These are phyloP conservation scores for Aureobasidium pullulans DNA, from an alignment of 2,329 filamentous ascomycete species.

Conservation along the genomic window DNA sequence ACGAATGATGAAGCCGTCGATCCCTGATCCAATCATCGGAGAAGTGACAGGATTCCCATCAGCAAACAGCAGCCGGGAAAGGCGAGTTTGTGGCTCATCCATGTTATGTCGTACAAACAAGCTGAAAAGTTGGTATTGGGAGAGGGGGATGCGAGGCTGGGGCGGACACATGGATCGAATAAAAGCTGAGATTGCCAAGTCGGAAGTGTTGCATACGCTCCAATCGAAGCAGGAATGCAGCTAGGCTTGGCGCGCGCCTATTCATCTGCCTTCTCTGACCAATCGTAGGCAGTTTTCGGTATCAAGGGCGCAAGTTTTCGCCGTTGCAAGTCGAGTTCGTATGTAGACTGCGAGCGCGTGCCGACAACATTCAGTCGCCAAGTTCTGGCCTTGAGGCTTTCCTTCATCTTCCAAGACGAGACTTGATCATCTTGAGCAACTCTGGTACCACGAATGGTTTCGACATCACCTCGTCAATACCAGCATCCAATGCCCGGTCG, in stretches of 20 bases:
- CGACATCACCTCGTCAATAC: conserved; percentile 24
- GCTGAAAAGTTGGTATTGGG: not conserved
- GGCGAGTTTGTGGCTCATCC: not conserved
- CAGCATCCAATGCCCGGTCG: conserved; percentile 12
- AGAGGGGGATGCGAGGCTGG: not conserved
- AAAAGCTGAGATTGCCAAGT: no score
- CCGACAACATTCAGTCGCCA: no score
- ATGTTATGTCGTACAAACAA: not conserved
- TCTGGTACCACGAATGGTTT: conserved; percentile 31
- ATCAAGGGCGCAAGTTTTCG: no score
- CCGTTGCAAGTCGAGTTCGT: no score
- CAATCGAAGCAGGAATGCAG: no score
- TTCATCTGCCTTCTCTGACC: no score
- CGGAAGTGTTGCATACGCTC: no score
- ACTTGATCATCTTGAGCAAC: conserved; percentile 16
- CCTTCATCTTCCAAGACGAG: not conserved
- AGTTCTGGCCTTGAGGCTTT: no score
- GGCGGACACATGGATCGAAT: no score
- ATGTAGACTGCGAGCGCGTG: not conserved
- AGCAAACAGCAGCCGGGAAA: no score
- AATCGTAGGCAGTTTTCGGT: no score
- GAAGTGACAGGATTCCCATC: not conserved
- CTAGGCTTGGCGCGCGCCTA: no score
- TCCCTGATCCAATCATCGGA: not conserved
- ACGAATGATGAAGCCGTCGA: not conserved